Conservation (phyloP, 352 stramenopile species). For the Pythium phragmitis region DNA sequence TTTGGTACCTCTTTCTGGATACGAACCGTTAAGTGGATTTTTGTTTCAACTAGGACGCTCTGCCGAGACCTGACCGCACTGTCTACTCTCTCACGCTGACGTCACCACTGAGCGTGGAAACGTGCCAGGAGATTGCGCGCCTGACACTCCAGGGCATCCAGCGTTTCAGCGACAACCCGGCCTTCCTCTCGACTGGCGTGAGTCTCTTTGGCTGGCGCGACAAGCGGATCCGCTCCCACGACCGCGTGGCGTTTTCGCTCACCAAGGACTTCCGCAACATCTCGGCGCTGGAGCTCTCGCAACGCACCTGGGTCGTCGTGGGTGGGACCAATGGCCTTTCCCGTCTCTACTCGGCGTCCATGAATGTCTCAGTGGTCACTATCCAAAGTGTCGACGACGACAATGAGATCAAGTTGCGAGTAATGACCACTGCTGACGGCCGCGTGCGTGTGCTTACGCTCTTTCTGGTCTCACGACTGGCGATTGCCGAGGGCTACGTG, state of each 20-base stretch:
- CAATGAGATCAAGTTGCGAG: constrained; percentile 23
- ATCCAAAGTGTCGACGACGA: constrained; percentile 26
- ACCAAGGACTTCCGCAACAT: constrained; percentile 28
- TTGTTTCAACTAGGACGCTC: background rate
- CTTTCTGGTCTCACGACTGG: constrained; percentile 22
- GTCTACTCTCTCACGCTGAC: background rate
- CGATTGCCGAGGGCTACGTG: constrained; percentile 12
- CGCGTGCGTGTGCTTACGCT: constrained; percentile 18
- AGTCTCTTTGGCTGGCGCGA: constrained; percentile 40
- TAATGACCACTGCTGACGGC: constrained; percentile 19
- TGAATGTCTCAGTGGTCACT: constrained; percentile 7
- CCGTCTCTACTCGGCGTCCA: constrained; percentile 22
- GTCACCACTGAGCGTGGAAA: constrained; percentile 4
- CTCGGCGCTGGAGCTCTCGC: constrained; percentile 18
- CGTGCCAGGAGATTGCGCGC: constrained; percentile 14
- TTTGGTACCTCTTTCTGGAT: background rate
- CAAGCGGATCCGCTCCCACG: constrained; percentile 17
- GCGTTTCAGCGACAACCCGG: constrained; percentile 14
- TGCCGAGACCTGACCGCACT: background rate
- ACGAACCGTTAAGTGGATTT: background rate
- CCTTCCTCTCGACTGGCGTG: constrained; percentile 28
- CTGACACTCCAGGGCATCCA: constrained; percentile 15
- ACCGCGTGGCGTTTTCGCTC: constrained; percentile 35
- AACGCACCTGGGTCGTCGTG: constrained; percentile 29
- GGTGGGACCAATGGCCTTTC: constrained; percentile 8